Percentiles rank a stretch among this genome's conserved stretches.
Evolutionary conservation across 805 yeast genomes (phyloP).

Genomic region (Kodamaea kakaduensis): DNA sequence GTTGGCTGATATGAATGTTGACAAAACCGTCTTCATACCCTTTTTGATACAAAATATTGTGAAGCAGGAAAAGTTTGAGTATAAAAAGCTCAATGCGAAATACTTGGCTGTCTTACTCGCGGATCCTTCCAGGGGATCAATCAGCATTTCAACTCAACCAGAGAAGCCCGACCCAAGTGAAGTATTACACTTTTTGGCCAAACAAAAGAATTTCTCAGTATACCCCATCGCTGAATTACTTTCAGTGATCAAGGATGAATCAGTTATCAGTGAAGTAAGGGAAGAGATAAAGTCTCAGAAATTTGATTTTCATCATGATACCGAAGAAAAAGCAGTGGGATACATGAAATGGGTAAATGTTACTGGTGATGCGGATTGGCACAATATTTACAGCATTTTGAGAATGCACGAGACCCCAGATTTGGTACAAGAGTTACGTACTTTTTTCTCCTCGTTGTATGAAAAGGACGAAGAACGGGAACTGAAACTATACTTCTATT

Average conservation of each 20-base stretch:
- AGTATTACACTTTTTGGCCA: neutral
- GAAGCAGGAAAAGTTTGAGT: conserved; percentile 36
- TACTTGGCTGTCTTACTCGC: conserved; percentile 14
- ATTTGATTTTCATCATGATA: conserved; percentile 33
- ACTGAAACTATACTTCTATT: conserved; percentile 32
- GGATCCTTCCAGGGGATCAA: too few relatives aligned
- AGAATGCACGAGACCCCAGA: conserved; percentile 16
- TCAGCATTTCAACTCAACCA: neutral
- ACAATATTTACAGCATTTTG: conserved; percentile 15
- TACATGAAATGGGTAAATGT: conserved; percentile 18
- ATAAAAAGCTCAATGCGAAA: conserved; percentile 39
- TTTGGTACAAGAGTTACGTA: conserved; percentile 26
- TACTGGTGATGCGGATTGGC: conserved; percentile 14
- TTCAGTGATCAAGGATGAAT: neutral
- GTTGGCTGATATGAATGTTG: conserved; percentile 24
- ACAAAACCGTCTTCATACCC: conserved; percentile 23
- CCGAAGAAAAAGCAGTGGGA: conserved; percentile 36
- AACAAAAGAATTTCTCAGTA: conserved; percentile 1
- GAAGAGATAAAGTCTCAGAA: neutral
- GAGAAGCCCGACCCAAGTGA: neutral
- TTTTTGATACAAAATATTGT: conserved; percentile 29
- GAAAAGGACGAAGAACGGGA: conserved; percentile 9
- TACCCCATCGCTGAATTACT: conserved; percentile 10
- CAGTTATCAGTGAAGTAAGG: neutral
- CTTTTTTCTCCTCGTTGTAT: conserved; percentile 15